Evolutionary conservation across 78 protist genomes (phyloP).

Genomic region (Cavenderia fasciculata): DNA sequence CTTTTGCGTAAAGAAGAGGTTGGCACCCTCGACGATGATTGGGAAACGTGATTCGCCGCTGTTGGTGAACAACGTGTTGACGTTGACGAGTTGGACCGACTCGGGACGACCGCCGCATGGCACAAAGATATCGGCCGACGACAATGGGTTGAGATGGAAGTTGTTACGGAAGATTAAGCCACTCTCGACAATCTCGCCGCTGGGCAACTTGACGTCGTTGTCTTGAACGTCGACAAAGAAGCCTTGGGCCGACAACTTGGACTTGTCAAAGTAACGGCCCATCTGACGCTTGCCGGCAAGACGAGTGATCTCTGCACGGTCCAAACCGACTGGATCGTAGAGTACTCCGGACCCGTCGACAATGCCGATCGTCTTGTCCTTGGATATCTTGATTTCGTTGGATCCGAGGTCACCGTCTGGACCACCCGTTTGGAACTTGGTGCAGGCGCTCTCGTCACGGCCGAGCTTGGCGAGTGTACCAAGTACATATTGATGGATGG

Average conservation of each 20-base stretch:
- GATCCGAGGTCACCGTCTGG: conserved; percentile 96
- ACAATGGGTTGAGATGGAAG: conserved; percentile 85
- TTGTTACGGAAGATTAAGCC: conserved; percentile 87
- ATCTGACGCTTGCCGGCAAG: conserved; percentile 80
- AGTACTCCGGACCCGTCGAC: conserved; percentile 91
- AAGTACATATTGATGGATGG: conserved; percentile 88
- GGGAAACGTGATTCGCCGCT: conserved; percentile 68
- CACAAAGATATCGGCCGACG: conserved; percentile 84
- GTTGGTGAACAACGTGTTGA: conserved; percentile 23
- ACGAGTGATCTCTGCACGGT: conserved; percentile 53
- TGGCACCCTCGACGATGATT: conserved; percentile 96
- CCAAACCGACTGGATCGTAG: conserved; percentile 86
- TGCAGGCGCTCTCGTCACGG: conserved; percentile 51
- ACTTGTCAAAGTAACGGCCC: conserved; percentile 69
- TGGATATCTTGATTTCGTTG: conserved; percentile 86
- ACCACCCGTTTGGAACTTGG: conserved; percentile 94
- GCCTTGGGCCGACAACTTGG: conserved; percentile 17
- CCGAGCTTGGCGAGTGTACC: conserved; percentile 68
- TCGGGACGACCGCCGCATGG: conserved; percentile 97
- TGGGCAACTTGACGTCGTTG: conserved; percentile 54
- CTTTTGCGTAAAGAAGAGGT: conserved; percentile 91
- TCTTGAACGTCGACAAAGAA: conserved; percentile 78
- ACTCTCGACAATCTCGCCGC: conserved; percentile 74
- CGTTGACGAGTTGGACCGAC: conserved; percentile 85
- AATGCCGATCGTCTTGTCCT: conserved; percentile 80